Evolutionary conservation across 371 early-diverging fungal genomes (phyloP).

Genomic region (Basidiobolus meristosporus): DNA sequence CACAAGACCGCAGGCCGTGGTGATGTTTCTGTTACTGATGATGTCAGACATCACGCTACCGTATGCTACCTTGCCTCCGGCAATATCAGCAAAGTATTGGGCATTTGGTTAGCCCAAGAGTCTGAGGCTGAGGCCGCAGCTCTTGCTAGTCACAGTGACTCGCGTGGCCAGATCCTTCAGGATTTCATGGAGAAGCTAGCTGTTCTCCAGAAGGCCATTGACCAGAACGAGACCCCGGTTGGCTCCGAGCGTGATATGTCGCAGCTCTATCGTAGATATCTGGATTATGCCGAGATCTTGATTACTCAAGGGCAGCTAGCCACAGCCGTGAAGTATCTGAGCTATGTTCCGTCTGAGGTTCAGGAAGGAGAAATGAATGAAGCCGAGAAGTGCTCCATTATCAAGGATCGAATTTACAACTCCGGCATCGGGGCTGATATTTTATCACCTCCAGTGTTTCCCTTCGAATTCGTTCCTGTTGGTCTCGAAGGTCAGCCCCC

Average conservation of each 20-base stretch:
- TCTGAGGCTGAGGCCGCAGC: slow-evolving; percentile 9
- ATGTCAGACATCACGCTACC: slow-evolving; percentile 39
- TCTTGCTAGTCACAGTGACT: no score
- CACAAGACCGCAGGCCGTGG: slow-evolving; percentile 2
- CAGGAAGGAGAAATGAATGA: no score
- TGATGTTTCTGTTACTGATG: slow-evolving; percentile 5
- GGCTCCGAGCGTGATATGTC: slow-evolving; percentile 19
- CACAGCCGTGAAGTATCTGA: slow-evolving; percentile 51
- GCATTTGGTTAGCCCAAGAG: slow-evolving; percentile 55
- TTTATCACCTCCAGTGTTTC: no score
- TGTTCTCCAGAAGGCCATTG: slow-evolving; percentile 76
- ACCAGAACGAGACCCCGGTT: slow-evolving; percentile 41
- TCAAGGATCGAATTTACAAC: no score
- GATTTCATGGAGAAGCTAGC: slow-evolving; percentile 79
- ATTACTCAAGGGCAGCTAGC: slow-evolving; percentile 54
- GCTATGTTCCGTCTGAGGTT: no score
- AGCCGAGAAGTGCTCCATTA: no score
- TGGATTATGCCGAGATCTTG: slow-evolving; percentile 67
- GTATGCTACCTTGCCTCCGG: slow-evolving; percentile 84
- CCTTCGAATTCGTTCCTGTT: no score
- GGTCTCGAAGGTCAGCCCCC: no score
- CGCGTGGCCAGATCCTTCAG: neutral
- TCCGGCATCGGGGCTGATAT: no score
- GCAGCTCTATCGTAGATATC: slow-evolving; percentile 64
- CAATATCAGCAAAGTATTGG: slow-evolving; percentile 62